Conservation (phyloP, 192 early-diverging fungal species). For the Coemansia sp. region DNA sequence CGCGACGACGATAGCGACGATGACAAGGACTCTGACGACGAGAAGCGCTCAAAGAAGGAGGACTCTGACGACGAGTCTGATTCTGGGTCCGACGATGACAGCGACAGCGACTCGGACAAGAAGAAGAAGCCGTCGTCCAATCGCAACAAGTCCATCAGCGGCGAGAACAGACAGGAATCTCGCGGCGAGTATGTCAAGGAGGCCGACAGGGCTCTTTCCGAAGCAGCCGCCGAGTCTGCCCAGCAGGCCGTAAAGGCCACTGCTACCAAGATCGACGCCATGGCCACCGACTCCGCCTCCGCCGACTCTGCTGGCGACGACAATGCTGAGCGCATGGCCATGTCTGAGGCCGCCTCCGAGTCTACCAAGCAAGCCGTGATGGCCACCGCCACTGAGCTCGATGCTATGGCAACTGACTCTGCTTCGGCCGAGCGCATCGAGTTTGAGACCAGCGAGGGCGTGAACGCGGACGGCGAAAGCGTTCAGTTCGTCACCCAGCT, state of each 20-base stretch:
- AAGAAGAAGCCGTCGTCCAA: neutral
- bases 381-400: conserved; percentile 18
- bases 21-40: conserved; percentile 21
- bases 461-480: conserved; percentile 45
- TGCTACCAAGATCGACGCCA: conserved; percentile 17
- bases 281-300: neutral
- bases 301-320: conserved; percentile 10
- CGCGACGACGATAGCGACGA: neutral
- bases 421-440: conserved; percentile 8
- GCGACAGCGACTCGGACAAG: conserved; percentile 13
- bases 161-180: neutral
- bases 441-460: conserved; percentile 22
- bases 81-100: conserved; percentile 6
- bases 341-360: conserved; percentile 42
- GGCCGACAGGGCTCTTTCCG: conserved; percentile 26
- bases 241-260: conserved; percentile 27
- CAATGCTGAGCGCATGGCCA: conserved; percentile 29
- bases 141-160: neutral
- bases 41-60: neutral
- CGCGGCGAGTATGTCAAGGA: neutral
- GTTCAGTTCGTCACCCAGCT: conserved; percentile 46
- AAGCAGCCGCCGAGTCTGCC: conserved; percentile 40
- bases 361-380: conserved; percentile 33
- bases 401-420: neutral
- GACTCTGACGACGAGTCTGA: conserved; percentile 8